Evolutionary conservation across 306 rosid species (phyloP).

Genomic region (Vigna hirtella): DNA sequence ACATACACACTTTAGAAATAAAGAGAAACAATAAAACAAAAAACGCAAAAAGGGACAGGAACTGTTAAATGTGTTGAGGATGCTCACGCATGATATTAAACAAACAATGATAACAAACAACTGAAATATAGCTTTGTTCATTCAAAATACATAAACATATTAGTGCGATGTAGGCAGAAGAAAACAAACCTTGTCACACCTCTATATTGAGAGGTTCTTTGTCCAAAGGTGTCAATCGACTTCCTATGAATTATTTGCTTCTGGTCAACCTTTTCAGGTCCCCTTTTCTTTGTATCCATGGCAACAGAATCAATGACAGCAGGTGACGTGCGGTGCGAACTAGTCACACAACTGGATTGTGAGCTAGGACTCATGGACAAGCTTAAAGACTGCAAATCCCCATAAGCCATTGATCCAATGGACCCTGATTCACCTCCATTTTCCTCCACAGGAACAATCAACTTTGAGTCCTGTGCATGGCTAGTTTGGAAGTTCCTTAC

Average conservation of each 20-base stretch:
- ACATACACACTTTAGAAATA: conserved; percentile 42
- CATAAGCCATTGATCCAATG: conserved; percentile 60
- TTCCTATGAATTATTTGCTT: conserved; percentile 85
- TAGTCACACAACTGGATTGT: conserved; percentile 82
- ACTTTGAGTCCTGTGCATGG: conserved; percentile 54
- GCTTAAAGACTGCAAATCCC: conserved; percentile 75
- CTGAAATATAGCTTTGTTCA: background rate
- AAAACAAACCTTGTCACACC: conserved; percentile 85
- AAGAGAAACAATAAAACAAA: background rate
- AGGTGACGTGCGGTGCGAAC: conserved; percentile 61
- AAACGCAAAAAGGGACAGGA: background rate
- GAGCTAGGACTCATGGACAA: conserved; percentile 89
- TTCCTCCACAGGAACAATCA: conserved; percentile 56
- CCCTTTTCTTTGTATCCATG: conserved; percentile 81
- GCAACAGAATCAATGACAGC: conserved; percentile 54
- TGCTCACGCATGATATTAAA: conserved; percentile 4
- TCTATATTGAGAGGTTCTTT: conserved; percentile 89
- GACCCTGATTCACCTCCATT: conserved; percentile 69
- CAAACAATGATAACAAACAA: conserved; percentile 14
- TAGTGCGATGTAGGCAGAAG: conserved; percentile 6
- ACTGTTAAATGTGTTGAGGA: conserved; percentile 2
- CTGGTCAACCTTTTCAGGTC: conserved; percentile 64
- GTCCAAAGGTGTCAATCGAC: conserved; percentile 91
- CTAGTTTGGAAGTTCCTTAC: conserved; percentile 52
- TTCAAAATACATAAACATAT: background rate